phyloP scores from a whole-genome alignment of 768 basidiomycete species.

The Cystobasidium ongulense region DNA sequence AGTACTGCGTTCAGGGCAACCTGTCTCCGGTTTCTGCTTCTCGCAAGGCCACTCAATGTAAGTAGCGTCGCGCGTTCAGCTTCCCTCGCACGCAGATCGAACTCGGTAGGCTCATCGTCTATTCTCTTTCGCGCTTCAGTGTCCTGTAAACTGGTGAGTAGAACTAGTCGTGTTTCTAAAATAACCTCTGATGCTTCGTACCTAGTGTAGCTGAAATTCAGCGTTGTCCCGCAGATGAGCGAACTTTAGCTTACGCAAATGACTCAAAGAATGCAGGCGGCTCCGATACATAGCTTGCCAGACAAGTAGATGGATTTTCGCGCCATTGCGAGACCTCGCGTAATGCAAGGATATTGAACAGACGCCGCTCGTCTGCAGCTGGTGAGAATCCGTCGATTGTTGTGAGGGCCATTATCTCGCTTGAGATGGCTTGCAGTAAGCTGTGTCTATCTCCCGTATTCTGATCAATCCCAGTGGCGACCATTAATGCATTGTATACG shows the following conservation, averaged over 20 bases:
- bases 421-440: background rate
- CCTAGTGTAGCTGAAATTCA: background rate
- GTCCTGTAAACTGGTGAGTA: background rate
- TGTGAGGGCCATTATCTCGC: background rate
- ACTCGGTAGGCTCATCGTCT: background rate
- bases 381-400: background rate
- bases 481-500: background rate
- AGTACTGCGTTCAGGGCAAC: conserved; percentile 24
- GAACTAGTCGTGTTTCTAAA: background rate
- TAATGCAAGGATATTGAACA: background rate
- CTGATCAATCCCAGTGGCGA: background rate
- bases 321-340: background rate
- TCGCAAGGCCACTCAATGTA: background rate
- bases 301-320: background rate
- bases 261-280: background rate
- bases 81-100: background rate
- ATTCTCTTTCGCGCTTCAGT: background rate
- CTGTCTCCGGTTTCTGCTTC: background rate
- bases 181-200: background rate
- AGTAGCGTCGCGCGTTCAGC: conserved; percentile 1
- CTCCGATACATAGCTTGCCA: background rate
- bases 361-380: background rate
- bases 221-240: background rate
- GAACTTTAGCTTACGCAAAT: background rate
- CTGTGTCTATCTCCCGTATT: background rate